Evolutionary conservation across 352 stramenopile genomes (phyloP), one percentile per base, ranked within the genome.

Genomic region (Pythium sukuiense): DNA sequence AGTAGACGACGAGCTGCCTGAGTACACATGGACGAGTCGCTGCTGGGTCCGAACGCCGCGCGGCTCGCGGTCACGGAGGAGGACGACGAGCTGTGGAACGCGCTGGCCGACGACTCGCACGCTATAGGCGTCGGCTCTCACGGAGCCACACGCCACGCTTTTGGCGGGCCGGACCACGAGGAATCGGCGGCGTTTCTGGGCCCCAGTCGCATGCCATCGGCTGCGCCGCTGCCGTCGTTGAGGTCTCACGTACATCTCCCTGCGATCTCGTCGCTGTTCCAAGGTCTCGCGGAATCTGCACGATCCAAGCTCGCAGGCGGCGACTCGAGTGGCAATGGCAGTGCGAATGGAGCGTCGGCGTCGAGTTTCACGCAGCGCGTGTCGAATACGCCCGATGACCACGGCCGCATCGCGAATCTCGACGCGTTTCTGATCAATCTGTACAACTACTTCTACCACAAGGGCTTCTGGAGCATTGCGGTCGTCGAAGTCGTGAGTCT

Each of bases 371-470:
- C 61, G 8, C n/a, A 32, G 20, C 69, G 66, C 6, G 61, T 76
- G 6, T 87, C 78, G 2, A 81, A 80, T 52, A 85, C 81, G 0
- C 87, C 87, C 9, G 84, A 96, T 53, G 65, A 77, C 14, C 74
- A 84, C 57, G 87, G 87, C 6, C 78, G 84, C 39, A 84, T 97
- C 33, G 67, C 75, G 35, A 96, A 93, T 71, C 76, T 98, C 35
- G 93, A 98, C 76, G 83, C 79, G 27, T 98, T 98, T 66, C 87
- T 98, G 54, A 95, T 90, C 63, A 89, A 78, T 45, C 75, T 98
- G 73, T 98, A 98, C 86, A 93, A 93, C 58, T 98, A 98, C 80
- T 98, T 97, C 71, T 91, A 96, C 68, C 86, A 96, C 74, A 95
- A 96, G 69, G 95, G 95, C n/a, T 91, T 98, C 56, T 89, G 85